Evolutionary conservation across 2,329 filamentous ascomycete genomes (phyloP).

Genomic region (Arthrobotrys conoides): DNA sequence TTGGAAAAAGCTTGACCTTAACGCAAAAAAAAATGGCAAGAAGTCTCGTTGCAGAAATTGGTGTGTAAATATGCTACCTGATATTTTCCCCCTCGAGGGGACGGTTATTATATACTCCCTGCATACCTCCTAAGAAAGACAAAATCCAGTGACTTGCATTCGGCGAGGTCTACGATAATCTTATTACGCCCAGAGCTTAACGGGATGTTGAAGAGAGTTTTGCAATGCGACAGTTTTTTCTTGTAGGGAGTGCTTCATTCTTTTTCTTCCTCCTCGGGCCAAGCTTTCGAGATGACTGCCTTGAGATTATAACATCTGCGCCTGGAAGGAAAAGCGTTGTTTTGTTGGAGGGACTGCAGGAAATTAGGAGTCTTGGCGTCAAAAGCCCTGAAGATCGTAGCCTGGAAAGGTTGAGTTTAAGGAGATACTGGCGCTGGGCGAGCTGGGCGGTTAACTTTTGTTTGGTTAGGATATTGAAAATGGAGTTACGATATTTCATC

Average conservation of each 20-base stretch:
- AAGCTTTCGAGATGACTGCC: constrained; percentile 30
- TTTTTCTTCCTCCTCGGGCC: constrained; percentile 2
- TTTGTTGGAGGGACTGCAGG: constrained; percentile 11
- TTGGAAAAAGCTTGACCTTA: constrained; percentile 39
- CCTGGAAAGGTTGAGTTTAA: not conserved
- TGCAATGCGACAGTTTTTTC: constrained; percentile 18
- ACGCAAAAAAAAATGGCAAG: not conserved
- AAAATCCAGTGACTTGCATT: constrained; percentile 6
- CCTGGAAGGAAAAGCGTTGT: constrained; percentile 43
- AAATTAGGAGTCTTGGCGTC: constrained; percentile 29
- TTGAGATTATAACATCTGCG: not conserved
- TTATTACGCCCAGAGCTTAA: constrained; percentile 30
- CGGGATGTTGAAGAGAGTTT: constrained; percentile 15
- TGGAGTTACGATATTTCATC: not conserved
- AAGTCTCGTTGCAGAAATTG: not conserved
- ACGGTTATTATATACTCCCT: constrained; percentile 24
- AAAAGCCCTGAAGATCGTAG: constrained; percentile 30
- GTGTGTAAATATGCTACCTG: constrained; percentile 16
- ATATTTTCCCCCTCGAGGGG: constrained; percentile 22
- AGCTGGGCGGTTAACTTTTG: constrained; percentile 1
- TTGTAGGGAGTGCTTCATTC: not conserved
- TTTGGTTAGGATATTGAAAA: not conserved
- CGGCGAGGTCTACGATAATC: constrained; percentile 2
- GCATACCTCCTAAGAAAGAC: not conserved
- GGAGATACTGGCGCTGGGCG: not conserved